phyloP scores from a whole-genome alignment of 345 rosid genomes.

The Euphorbia lathyris region DNA sequence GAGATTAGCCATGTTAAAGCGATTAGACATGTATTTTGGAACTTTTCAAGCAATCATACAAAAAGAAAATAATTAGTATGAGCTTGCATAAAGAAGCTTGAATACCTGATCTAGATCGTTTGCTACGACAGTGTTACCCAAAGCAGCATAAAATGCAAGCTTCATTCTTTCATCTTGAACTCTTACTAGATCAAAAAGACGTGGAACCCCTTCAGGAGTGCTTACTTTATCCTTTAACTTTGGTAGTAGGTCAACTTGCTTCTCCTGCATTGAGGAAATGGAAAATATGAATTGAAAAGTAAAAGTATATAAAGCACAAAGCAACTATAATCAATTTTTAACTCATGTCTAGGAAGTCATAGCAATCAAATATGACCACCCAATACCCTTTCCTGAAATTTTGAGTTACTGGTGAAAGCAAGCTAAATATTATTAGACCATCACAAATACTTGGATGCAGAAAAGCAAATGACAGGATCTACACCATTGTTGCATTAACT shows the following conservation, averaged over 20 bases:
- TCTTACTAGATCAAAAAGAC: slow-evolving; percentile 84
- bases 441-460: background rate
- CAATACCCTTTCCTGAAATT: background rate
- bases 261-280: slow-evolving; percentile 56
- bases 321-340: background rate
- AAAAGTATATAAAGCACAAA: background rate
- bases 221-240: slow-evolving; percentile 58
- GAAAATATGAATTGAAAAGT: slow-evolving; percentile 11
- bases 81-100: background rate
- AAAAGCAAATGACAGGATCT: background rate
- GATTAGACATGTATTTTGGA: background rate
- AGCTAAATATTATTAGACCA: background rate
- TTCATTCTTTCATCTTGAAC: slow-evolving; percentile 89
- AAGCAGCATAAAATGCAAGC: slow-evolving; percentile 85
- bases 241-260: slow-evolving; percentile 60
- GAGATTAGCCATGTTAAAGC: background rate
- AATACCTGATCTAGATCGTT: slow-evolving; percentile 92
- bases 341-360: background rate
- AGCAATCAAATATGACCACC: background rate
- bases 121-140: slow-evolving; percentile 79
- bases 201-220: slow-evolving; percentile 88
- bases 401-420: background rate
- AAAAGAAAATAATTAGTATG: background rate
- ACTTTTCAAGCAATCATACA: background rate
- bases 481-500: background rate